Evolutionary conservation across 177 flowering plant species (phyloP), one percentile per base, ranked within the genome.

Genomic region (Vitis hybrid): DNA sequence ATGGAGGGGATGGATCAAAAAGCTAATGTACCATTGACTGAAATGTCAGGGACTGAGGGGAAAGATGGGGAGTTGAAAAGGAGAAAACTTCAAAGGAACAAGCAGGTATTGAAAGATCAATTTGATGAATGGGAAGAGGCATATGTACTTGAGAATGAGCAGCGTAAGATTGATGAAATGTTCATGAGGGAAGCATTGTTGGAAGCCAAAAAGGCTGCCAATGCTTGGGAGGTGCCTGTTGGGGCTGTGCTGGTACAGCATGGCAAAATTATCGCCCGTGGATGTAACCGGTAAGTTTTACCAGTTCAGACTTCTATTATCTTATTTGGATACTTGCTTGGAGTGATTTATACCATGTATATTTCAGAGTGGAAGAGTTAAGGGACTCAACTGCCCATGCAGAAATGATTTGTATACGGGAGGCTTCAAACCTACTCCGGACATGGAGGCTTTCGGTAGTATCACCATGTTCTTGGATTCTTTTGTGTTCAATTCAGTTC

Each of bases 121-220:
- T 95, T 91, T 84, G 99, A 91, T 72, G 96, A 90, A 75, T 95
- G 97, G 99, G 98, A 93, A 80, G 97, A 91, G 76, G 98, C 99
- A 54, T 89, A 85, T 78, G 83, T 17, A 52, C 74, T 80, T 63
- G 98, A 93, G 86, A 81, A 74, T 58, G 89, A 91, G 80, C 97
- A 88, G 81, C 81, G 82, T 58, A 87, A 80, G 79, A 71, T 75
- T 57, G 99, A 95, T 81, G 97, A 91, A 79, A 83, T 88, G 79
- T 95, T 91, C 69, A 95, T 95, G 98, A 86, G 86, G 81, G 98
- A 93, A 87, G 99, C 99, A 58, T 75, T 93, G 17, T 30, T 84
- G 66, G 98, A 95, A 85, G 97, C 98, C 55, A 83, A 82, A 75
- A 93, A 88, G 77, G 99, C 97, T 78, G 99, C 93, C 75, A 92